Base-by-base conservation (phyloP, 805 yeast species). In the Crinitomyces ghanaensis region DNA sequence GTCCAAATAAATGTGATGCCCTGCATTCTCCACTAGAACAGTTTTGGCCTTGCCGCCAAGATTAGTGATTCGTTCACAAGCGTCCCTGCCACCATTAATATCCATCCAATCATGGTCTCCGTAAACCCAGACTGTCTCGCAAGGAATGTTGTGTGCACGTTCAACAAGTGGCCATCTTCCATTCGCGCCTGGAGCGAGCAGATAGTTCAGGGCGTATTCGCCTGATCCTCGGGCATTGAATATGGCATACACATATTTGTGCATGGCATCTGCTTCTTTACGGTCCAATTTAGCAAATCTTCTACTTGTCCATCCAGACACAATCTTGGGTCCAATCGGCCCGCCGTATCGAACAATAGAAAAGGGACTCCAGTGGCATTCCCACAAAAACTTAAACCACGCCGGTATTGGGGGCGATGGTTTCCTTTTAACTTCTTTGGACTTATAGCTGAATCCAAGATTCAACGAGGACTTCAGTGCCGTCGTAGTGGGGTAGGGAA, bases 211-310 rank as follows among this genome's bases (percentile, higher is more conserved):
- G 64, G 88, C 76, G 53, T 88, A 88, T 57, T 88, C 98, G 5
- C 97, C 97, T 0, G 93, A 81, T 0, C 98, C 98, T 3, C 66
- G 71, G 5, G 82, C 77, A 43, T 77, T 81, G 63, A 91, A 91
- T 8, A 86, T 82, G 3, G 76, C 71, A 55, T 88, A 86, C 0
- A 88, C 63, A 53, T 91, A 91, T 43, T 65, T 63, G 50, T 91
- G 97, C 43, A 88, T 59, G 4, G 71, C 60, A 15, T 56, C 54
- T 15, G 66, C 56, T 46, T 76, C 77, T 19, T 49, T 51, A 2
- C 37, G 38, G 5, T 54, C 41, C 26, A 82, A 58, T 26, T 68
- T 65, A 15, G 84, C 70, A 52, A 91, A 88, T 32, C 97, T 58
- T 34, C 95, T 63, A 5, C 72, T 66, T 3, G 93, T 72, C 97